Percentiles rank a stretch among this genome's conserved stretches.
These are phyloP conservation scores for Neurospora sp. DNA, from an alignment of 495 filamentous ascomycete species.

Conservation along the genomic window DNA sequence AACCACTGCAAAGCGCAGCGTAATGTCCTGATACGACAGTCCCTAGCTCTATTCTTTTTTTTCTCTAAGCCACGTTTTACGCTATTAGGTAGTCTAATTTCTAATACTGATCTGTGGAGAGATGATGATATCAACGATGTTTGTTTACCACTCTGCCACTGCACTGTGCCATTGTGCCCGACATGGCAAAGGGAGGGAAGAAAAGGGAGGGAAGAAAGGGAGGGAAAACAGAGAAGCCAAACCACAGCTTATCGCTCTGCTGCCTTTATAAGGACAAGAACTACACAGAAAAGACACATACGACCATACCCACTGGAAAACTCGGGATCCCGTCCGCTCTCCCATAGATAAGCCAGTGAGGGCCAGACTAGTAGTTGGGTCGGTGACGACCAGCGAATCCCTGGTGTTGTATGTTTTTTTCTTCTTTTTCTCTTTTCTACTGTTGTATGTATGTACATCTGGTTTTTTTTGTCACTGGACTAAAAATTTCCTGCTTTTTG, in stretches of 20 bases:
- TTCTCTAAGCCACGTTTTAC: no score
- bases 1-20: neutral
- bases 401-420: neutral
- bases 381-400: neutral
- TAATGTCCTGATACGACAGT: neutral
- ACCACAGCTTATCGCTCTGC: no score
- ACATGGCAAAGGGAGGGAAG: no score
- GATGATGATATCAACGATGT: neutral
- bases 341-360: neutral
- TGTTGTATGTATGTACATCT: no score
- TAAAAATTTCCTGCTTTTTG: no score
- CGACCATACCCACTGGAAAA: neutral
- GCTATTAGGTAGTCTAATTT: neutral
- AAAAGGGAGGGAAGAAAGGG: no score
- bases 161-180: no score
- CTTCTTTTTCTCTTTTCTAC: no score
- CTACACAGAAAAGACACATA: rapidly evolving
- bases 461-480: no score
- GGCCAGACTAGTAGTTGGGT: neutral
- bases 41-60: no score
- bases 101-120: no score
- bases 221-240: no score
- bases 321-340: neutral
- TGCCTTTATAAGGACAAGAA: neutral
- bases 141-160: neutral